These are phyloP conservation scores for Epichloe uncinata DNA, from an alignment of 2,329 filamentous ascomycete species.

Conservation along the genomic window DNA sequence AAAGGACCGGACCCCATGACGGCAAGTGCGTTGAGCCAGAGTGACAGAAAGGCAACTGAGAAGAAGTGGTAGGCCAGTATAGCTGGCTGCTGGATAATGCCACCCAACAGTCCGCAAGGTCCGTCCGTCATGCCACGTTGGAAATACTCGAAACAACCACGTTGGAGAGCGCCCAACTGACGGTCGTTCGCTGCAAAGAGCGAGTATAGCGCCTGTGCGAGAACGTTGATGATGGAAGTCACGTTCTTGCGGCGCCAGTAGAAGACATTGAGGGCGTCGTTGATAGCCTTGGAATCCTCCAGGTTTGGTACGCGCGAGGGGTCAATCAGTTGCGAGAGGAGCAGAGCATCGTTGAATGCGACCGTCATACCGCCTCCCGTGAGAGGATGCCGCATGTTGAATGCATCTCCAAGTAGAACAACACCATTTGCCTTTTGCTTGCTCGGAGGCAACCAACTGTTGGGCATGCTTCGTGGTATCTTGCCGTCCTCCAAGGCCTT, in stretches of 20 bases:
- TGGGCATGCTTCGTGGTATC: slow-evolving; percentile 79
- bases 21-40: slow-evolving; percentile 47
- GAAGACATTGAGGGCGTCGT: slow-evolving; percentile 57
- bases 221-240: slow-evolving; percentile 86
- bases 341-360: slow-evolving; percentile 79
- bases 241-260: slow-evolving; percentile 79
- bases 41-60: slow-evolving; percentile 74
- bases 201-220: slow-evolving; percentile 86
- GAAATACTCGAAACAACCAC: slow-evolving; percentile 91
- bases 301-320: slow-evolving; percentile 57
- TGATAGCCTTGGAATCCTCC: slow-evolving; percentile 50
- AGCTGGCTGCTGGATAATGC: slow-evolving; percentile 63
- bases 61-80: slow-evolving; percentile 91
- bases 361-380: slow-evolving; percentile 98
- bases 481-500: slow-evolving; percentile 65
- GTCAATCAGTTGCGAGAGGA: slow-evolving; percentile 61
- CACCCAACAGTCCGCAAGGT: slow-evolving; percentile 69
- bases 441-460: slow-evolving; percentile 77
- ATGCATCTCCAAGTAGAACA: slow-evolving; percentile 78
- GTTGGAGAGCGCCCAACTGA: slow-evolving; percentile 67
- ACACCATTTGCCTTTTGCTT: slow-evolving; percentile 47
- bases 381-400: slow-evolving; percentile 98
- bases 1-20: slow-evolving; percentile 20
- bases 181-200: slow-evolving; percentile 78
- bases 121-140: slow-evolving; percentile 60